These are phyloP conservation scores for Solanum arcanum DNA, from an alignment of 257 asterid species.

Conservation along the genomic window DNA sequence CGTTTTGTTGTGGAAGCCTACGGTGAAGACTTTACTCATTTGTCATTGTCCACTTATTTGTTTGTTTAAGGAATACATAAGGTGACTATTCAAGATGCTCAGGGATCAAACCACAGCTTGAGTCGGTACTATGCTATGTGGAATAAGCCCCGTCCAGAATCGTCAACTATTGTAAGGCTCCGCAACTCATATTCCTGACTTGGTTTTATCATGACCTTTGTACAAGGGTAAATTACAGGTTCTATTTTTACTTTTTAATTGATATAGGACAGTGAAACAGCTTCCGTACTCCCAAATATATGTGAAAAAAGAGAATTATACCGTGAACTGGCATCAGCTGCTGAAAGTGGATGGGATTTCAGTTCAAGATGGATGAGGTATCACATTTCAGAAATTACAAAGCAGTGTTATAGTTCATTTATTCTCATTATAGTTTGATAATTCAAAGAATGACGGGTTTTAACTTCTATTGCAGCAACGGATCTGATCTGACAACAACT, in stretches of 20 bases:
- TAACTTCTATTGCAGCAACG: slow-evolving; percentile 33
- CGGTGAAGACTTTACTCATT: neutral
- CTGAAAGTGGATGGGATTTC: slow-evolving; percentile 99
- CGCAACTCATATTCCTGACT: neutral
- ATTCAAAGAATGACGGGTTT: neutral
- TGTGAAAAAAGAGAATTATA: slow-evolving; percentile 44
- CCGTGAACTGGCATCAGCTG: slow-evolving; percentile 77
- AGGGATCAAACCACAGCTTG: slow-evolving; percentile 47
- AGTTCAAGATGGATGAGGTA: slow-evolving; percentile 97
- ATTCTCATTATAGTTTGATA: neutral
- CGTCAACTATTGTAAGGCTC: slow-evolving; percentile 50
- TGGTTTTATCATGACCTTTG: neutral
- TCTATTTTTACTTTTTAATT: neutral
- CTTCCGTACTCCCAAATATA: slow-evolving; percentile 43
- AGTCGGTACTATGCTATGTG: slow-evolving; percentile 83
- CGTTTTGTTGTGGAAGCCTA: neutral
- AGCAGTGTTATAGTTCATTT: neutral
- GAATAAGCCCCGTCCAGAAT: slow-evolving; percentile 91
- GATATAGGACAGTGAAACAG: slow-evolving; percentile 59
- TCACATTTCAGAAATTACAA: neutral
- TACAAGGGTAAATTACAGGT: neutral
- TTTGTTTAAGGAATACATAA: slow-evolving; percentile 46
- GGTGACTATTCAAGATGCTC: slow-evolving; percentile 53
- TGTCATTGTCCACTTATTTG: neutral
- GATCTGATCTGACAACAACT: slow-evolving; percentile 56